A percentile compares a stretch with the other conserved stretches of the same genome.
phyloP scores from a whole-genome alignment of 2,329 filamentous ascomycete species.

The Aspergillus japonicus region DNA sequence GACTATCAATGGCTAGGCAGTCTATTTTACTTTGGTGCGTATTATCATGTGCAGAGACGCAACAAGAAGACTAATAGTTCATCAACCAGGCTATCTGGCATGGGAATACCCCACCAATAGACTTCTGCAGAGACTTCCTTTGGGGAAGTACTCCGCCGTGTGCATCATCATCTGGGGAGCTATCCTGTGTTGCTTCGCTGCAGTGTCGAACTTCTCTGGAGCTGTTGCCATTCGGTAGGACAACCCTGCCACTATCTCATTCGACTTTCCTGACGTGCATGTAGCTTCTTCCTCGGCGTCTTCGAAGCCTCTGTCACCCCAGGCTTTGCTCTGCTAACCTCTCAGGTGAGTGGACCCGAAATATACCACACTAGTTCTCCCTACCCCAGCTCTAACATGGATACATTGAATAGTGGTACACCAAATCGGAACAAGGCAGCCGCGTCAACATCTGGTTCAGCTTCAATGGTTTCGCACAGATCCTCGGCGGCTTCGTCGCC shows the following conservation, averaged over 20 bases:
- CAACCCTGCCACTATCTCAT: no score
- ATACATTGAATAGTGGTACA: constrained; percentile 62
- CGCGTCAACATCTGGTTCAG: constrained; percentile 67
- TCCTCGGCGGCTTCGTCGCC: constrained; percentile 61
- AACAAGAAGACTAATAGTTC: not conserved
- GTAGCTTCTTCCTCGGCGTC: constrained; percentile 61
- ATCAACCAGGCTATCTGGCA: constrained; percentile 46
- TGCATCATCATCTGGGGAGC: constrained; percentile 65
- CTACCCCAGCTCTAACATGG: not conserved
- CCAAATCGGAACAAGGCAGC: constrained; percentile 64
- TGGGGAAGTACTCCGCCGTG: constrained; percentile 65
- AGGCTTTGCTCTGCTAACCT: constrained; percentile 66
- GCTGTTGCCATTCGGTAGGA: constrained; percentile 59
- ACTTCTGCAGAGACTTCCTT: constrained; percentile 61
- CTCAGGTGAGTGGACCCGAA: constrained; percentile 39
- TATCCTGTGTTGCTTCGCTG: constrained; percentile 62
- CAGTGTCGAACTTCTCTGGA: constrained; percentile 59
- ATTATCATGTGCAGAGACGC: not conserved
- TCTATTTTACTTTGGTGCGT: constrained; percentile 51
- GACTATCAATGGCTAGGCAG: constrained; percentile 55
- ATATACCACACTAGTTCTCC: not conserved
- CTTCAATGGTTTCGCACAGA: constrained; percentile 65
- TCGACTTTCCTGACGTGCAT: not conserved
- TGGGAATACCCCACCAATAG: constrained; percentile 68
- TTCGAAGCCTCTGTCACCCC: constrained; percentile 69